Percentiles rank a stretch among this genome's conserved stretches.
Evolutionary conservation across 2,329 filamentous ascomycete species (phyloP).

Genomic region (Ilyonectria sp.): DNA sequence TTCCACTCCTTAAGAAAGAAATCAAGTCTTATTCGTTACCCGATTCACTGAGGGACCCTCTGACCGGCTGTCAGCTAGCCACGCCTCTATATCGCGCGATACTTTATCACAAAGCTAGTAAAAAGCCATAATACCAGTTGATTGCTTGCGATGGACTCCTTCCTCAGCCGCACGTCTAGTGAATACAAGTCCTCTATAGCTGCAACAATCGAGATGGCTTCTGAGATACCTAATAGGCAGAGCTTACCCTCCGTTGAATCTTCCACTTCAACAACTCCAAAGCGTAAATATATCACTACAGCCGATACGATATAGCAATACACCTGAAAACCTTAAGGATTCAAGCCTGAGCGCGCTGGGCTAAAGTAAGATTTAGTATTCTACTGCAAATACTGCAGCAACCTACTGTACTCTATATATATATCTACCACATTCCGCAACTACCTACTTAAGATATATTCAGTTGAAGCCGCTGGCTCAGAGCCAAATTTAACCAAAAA

Average conservation of each 20-base stretch:
- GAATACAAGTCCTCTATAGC: neutral
- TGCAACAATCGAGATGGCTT: neutral
- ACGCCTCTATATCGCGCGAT: too few relatives aligned
- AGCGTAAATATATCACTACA: neutral
- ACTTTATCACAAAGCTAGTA: neutral
- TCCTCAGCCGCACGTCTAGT: constrained; percentile 4
- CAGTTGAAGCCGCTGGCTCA: too few relatives aligned
- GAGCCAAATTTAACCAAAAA: too few relatives aligned
- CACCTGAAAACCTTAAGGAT: neutral
- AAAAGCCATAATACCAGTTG: neutral
- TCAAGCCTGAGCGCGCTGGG: neutral
- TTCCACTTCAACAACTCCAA: constrained; percentile 1
- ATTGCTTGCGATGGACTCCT: neutral
- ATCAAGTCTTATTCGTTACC: too few relatives aligned
- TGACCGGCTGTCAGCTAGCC: too few relatives aligned
- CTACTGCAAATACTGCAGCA: neutral
- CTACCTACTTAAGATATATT: too few relatives aligned
- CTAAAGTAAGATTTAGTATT: neutral
- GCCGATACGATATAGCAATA: neutral
- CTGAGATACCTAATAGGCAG: neutral
- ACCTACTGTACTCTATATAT: too few relatives aligned
- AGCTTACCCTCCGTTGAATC: constrained; percentile 2
- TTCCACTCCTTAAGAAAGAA: too few relatives aligned
- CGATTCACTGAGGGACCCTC: too few relatives aligned
- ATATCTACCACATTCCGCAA: too few relatives aligned